Conservation (phyloP, 345 rosid species). For the Sonneratia caseolaris region DNA sequence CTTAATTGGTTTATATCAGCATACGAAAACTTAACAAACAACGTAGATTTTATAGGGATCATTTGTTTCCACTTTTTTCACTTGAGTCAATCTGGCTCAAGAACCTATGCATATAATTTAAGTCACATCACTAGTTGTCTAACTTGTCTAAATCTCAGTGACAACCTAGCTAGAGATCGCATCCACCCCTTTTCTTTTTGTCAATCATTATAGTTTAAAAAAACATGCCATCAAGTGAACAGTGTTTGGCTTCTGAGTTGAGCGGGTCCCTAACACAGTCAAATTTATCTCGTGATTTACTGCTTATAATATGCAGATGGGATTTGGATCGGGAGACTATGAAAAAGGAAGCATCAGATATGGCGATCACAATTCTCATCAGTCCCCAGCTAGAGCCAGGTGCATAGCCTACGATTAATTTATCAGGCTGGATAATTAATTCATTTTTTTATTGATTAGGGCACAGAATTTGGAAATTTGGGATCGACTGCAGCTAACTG, state of each 20-base stretch:
- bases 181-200: not conserved
- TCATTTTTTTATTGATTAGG: not conserved
- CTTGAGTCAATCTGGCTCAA: not conserved
- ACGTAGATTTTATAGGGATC: not conserved
- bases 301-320: slow-evolving; percentile 39
- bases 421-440: not conserved
- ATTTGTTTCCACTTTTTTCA: not conserved
- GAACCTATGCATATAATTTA: not conserved
- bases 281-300: slow-evolving; percentile 4
- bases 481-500: not conserved
- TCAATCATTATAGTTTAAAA: not conserved
- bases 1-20: not conserved
- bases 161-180: not conserved
- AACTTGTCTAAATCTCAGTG: no score
- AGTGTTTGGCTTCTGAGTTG: no score
- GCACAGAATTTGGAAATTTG: not conserved
- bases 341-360: slow-evolving; percentile 42
- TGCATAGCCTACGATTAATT: slow-evolving; percentile 4
- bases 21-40: not conserved
- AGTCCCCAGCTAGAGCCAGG: slow-evolving; percentile 39
- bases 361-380: no score
- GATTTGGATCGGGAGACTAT: slow-evolving; percentile 29
- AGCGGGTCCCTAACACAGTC: slow-evolving; percentile 9
- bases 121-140: not conserved
- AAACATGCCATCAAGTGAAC: not conserved